phyloP scores from a whole-genome alignment of 352 stramenopile genomes.

The Phytopythium litorale region DNA sequence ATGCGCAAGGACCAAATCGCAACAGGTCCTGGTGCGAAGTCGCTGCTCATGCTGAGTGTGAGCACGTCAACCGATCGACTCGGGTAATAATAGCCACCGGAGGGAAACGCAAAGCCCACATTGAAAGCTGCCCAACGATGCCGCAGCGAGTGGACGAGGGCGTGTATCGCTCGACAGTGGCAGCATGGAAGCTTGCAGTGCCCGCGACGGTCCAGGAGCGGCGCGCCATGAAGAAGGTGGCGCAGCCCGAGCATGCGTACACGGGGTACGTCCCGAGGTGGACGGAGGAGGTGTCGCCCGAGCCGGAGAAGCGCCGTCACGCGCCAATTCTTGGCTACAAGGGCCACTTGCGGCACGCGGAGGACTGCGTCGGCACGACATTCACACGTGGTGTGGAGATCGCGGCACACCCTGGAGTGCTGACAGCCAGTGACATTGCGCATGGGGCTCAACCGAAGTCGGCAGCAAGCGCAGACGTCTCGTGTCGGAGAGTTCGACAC shows the following conservation, averaged over 20 bases:
- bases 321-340: conserved; percentile 59
- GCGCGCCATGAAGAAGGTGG: conserved; percentile 61
- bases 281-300: conserved; percentile 10
- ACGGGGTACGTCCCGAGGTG: conserved; percentile 40
- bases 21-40: too few species aligned
- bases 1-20: too few species aligned
- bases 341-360: conserved; percentile 47
- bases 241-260: conserved; percentile 65
- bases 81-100: not conserved
- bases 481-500: not conserved
- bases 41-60: too few species aligned
- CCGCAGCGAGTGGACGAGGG: not conserved
- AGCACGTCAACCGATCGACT: not conserved
- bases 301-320: conserved; percentile 21
- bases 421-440: conserved; percentile 6
- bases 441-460: conserved; percentile 5
- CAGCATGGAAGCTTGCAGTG: conserved; percentile 21
- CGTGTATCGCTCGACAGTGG: conserved; percentile 6
- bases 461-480: not conserved
- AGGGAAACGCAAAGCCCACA: too few species aligned
- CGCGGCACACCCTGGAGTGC: conserved; percentile 12
- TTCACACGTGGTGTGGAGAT: conserved; percentile 56
- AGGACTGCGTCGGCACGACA: conserved; percentile 65
- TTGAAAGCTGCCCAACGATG: conserved; percentile 4
- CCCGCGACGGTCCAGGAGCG: conserved; percentile 46